Evolutionary conservation across 331 rosid species (phyloP).

Genomic region (Phaseolus coccineus): DNA sequence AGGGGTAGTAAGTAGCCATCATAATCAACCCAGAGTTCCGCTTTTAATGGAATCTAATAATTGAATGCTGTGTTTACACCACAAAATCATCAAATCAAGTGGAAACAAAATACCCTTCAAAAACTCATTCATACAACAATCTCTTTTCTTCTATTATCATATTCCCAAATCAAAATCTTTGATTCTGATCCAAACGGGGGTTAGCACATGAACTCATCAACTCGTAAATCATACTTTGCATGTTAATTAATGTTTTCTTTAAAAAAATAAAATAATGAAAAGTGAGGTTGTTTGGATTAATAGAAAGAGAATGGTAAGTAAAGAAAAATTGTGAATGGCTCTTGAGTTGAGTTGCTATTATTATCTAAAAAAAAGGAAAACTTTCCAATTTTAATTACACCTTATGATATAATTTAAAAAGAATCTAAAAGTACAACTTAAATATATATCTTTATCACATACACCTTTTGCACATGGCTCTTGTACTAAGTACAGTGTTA

Average conservation of each 20-base stretch:
- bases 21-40: not conserved
- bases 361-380: not conserved
- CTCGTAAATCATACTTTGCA: no score
- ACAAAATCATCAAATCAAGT: not conserved
- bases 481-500: not conserved
- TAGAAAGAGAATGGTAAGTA: no score
- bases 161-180: no score
- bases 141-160: not conserved
- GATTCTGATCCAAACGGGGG: no score
- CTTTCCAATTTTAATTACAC: not conserved
- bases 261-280: no score
- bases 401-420: not conserved
- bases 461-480: not conserved
- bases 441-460: constrained; percentile 2
- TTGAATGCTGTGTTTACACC: constrained; percentile 41
- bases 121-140: not conserved
- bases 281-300: no score
- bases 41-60: constrained; percentile 39
- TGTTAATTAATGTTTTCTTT: no score
- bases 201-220: no score
- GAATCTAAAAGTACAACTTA: not conserved
- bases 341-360: no score
- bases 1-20: not conserved
- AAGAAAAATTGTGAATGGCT: no score
- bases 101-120: not conserved